Evolutionary conservation across 495 filamentous ascomycete genomes (phyloP).

Genomic region (Extremus antarcticus): DNA sequence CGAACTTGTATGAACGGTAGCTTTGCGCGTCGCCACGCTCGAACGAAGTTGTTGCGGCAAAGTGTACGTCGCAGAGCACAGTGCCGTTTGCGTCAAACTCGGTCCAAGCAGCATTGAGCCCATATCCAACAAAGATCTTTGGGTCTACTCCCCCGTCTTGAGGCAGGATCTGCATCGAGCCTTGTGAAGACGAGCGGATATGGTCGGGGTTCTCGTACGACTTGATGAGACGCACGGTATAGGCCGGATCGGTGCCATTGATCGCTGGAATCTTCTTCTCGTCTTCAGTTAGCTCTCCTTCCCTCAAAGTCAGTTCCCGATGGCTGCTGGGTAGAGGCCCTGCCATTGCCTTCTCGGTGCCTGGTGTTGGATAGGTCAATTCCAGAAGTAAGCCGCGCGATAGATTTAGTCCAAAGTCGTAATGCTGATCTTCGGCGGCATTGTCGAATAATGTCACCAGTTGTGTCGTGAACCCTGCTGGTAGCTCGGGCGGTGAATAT

Average conservation of each 20-base stretch:
- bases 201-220: slow-evolving; percentile 16
- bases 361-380: slow-evolving; percentile 3
- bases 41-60: slow-evolving; percentile 15
- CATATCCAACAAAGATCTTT: slow-evolving; percentile 23
- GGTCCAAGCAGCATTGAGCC: slow-evolving; percentile 18
- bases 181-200: slow-evolving; percentile 23
- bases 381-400: slow-evolving; percentile 12
- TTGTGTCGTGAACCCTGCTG: slow-evolving; percentile 2
- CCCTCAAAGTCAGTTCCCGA: not conserved
- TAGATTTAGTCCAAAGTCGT: not conserved
- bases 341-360: not conserved
- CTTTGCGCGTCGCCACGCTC: slow-evolving; percentile 17
- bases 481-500: not conserved
- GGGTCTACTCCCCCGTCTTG: slow-evolving; percentile 12
- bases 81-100: slow-evolving; percentile 20
- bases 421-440: slow-evolving; percentile 12
- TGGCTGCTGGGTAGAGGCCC: not conserved
- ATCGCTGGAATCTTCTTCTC: slow-evolving; percentile 14
- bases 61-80: slow-evolving; percentile 25
- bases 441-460: slow-evolving; percentile 26
- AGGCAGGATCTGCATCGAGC: slow-evolving; percentile 23
- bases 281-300: slow-evolving; percentile 4
- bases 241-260: slow-evolving; percentile 14
- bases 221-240: slow-evolving; percentile 13
- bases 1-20: slow-evolving; percentile 21